Evolutionary conservation across 768 basidiomycete genomes (phyloP).

Genomic region (Suillus americanus): DNA sequence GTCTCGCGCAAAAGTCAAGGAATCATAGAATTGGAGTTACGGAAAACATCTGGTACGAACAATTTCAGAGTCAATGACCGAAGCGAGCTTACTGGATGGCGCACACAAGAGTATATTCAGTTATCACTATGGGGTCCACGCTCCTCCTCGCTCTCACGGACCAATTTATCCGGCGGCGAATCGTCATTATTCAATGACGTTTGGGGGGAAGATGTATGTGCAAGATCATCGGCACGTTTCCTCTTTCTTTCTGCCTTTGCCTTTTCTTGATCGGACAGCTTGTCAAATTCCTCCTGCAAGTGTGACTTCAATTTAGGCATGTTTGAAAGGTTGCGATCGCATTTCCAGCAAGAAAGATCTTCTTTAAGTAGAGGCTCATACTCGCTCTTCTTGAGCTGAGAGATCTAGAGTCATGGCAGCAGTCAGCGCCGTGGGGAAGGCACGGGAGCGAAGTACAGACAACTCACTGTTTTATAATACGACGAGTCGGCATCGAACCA

Average conservation of each 20-base stretch:
- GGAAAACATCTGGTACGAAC: neutral
- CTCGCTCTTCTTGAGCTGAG: slow-evolving; percentile 45
- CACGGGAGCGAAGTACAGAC: neutral
- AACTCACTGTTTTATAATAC: slow-evolving; percentile 51
- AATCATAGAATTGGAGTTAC: neutral
- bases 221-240: slow-evolving; percentile 30
- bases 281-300: slow-evolving; percentile 72
- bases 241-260: slow-evolving; percentile 41
- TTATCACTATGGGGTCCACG: neutral
- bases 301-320: slow-evolving; percentile 77
- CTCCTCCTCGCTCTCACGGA: neutral
- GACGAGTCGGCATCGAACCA: slow-evolving; percentile 74
- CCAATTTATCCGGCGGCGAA: neutral
- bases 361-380: slow-evolving; percentile 73
- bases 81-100: neutral
- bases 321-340: slow-evolving; percentile 59
- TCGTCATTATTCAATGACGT: neutral
- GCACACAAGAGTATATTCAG: neutral
- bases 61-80: neutral
- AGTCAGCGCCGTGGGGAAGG: slow-evolving; percentile 1
- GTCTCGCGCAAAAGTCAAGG: neutral
- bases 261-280: slow-evolving; percentile 42
- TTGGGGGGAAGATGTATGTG: neutral
- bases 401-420: slow-evolving; percentile 42
- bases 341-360: slow-evolving; percentile 68